A percentile compares a stretch with the other conserved stretches of the same genome.
These are phyloP conservation scores for Nicotiana paniculata DNA, from an alignment of 257 asterid genomes.

Conservation along the genomic window DNA sequence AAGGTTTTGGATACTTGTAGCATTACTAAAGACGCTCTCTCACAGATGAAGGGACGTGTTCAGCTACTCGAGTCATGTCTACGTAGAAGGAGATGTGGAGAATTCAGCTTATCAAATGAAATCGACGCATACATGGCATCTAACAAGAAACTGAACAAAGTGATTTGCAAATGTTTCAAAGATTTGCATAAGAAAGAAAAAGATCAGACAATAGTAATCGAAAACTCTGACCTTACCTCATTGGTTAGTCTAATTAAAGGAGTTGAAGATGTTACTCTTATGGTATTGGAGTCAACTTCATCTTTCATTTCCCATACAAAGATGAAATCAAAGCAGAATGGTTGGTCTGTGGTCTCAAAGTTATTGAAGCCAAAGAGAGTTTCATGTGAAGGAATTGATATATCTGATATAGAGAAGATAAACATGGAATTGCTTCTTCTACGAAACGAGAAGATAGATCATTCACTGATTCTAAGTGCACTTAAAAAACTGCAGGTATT, in stretches of 20 bases:
- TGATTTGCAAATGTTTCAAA: slow-evolving; percentile 18
- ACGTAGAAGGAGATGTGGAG: slow-evolving; percentile 18
- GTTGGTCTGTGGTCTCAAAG: slow-evolving; percentile 33
- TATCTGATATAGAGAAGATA: background rate
- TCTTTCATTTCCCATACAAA: slow-evolving; percentile 10
- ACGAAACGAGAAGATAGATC: background rate
- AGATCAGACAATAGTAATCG: background rate
- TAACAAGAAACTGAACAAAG: slow-evolving; percentile 24
- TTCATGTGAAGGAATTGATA: background rate
- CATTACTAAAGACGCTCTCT: slow-evolving; percentile 11
- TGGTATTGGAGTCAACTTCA: slow-evolving; percentile 10
- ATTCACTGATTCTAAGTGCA: background rate
- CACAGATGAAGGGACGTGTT: slow-evolving; percentile 13
- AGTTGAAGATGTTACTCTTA: slow-evolving; percentile 14
- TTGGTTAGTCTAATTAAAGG: slow-evolving; percentile 14
- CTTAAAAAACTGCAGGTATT: background rate
- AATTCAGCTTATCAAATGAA: background rate
- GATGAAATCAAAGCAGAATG: background rate
- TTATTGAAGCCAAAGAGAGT: slow-evolving; percentile 7
- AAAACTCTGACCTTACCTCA: background rate
- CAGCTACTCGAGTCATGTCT: slow-evolving; percentile 18
- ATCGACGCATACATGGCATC: slow-evolving; percentile 15
- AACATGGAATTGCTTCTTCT: background rate
- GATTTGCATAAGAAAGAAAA: slow-evolving; percentile 15
- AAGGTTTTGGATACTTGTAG: slow-evolving; percentile 17